Base-by-base conservation (phyloP, 2,329 filamentous ascomycete genomes). In the Cordyceps farinosa region DNA sequence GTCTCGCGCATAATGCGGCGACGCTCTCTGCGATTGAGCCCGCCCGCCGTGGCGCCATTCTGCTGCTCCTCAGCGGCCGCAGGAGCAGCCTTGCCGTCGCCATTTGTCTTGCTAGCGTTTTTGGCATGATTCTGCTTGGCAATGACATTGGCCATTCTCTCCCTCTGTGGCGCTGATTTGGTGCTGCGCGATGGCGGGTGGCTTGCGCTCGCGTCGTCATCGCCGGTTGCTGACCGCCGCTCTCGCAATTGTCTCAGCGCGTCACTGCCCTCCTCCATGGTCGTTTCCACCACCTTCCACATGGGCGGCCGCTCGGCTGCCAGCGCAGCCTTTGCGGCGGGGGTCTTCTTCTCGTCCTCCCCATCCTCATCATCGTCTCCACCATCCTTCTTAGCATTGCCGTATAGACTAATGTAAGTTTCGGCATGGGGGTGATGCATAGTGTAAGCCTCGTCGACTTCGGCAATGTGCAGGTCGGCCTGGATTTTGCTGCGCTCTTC, bases 371-470 rank as follows among this genome's bases (percentile, higher is more conserved):
- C 76, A 17, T 75, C 77, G 3, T 77, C 77, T 57, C 78, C 74
- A 2, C 71, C 70, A 22, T 74, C 74, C 13, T 67, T 65, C 63
- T 71, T 67, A 47, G 67, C 65, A 62, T 68, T 68, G 67, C 83
- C 78, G 67, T 87, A 89, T 17, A 89, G 72, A 68, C 85, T 86
- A 67, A 90, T 81, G 74, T 95, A 95, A 29, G 82, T 79, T 73
- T 90, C 86, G 69, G 87, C 80, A 51, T 90, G 84, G 1, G 91
- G 91, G 66, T 85, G 90, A 74, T 88, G 89, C 60, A 85, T 82
- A 1, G 90, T 86, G 71, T 95, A 95, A 69, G 90, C 87, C 66
- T 90, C 79, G 71, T 94, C 90, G 13, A 93, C 84, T 71, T 92
- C 84, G 32, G 86, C 86, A 30, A 85, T 79, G 71, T 91, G 88